These are phyloP conservation scores for Lactifluus piperatus DNA, from an alignment of 768 basidiomycete species.

Conservation along the genomic window DNA sequence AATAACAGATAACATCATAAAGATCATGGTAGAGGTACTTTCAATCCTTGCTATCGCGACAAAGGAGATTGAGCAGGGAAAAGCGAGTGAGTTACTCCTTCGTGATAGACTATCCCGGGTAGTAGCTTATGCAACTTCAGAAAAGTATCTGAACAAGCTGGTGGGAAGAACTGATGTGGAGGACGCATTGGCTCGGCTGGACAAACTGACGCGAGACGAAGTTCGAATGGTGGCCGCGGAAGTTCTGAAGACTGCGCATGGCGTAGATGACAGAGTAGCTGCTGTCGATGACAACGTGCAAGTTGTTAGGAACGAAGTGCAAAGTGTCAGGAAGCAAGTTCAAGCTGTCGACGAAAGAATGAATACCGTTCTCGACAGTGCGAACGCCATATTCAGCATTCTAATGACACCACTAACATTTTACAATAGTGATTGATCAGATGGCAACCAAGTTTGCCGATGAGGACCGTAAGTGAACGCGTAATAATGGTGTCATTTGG, in stretches of 20 bases:
- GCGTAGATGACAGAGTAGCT: neutral
- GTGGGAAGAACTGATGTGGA: neutral
- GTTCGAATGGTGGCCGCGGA: neutral
- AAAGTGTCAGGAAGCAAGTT: neutral
- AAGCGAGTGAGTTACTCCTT: neutral
- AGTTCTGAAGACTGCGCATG: neutral
- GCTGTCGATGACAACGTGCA: neutral
- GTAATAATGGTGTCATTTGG: neutral
- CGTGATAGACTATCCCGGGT: neutral
- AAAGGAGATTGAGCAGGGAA: neutral
- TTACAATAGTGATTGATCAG: neutral
- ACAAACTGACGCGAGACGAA: neutral
- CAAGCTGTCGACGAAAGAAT: neutral
- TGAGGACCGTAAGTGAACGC: neutral
- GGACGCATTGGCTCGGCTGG: neutral
- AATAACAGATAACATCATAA: neutral
- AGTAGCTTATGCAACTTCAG: neutral
- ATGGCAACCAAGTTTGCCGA: neutral
- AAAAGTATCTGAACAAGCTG: neutral
- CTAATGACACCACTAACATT: neutral
- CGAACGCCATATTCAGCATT: neutral
- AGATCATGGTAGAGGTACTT: neutral
- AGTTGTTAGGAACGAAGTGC: too few species aligned
- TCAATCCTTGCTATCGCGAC: neutral
- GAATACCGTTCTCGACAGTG: neutral